Evolutionary conservation across 2,329 filamentous ascomycete species (phyloP), one percentile per base, ranked within the genome.

Genomic region (Scedosporium aurantiacum): DNA sequence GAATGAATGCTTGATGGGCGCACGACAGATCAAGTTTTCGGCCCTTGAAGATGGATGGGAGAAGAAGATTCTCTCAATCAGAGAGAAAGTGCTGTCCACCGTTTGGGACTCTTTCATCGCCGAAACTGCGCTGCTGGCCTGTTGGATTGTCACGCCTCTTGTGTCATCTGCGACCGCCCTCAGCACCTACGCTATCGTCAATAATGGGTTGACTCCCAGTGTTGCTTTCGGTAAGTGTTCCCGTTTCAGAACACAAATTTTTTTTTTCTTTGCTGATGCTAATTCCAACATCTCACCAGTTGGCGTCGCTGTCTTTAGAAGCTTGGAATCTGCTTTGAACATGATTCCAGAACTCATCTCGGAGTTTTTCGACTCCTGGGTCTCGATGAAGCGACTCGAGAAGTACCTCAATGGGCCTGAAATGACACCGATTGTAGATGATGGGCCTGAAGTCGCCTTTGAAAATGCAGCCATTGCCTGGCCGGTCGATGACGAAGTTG

Each of bases 21-120:
- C 93, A 65, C 83, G 89, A 1, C 90, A 94, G 71, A 90, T 94
- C 74, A 94, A 94, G 68, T 91, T 93, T 66, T 88, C 88, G 0
- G 89, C 89, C 1, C 73, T 91, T 1, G 90, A 93, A 70, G 74
- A 77, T 21, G 83, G 89, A 66, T 93, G 90, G 89, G 84, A 91
- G 70, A 77, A 79, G 16, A 88, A 86, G 63, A 89, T 94, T 50
- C 64, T 69, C 72, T 79, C 64, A 71, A 80, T 64, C 82, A 79
- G 90, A 67, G 81, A 85, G 52, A 81, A 79, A 56, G 90, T 93
- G 69, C 78, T 93, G 8, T 72, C 74, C 4, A 83, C 82, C 23
- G 79, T 90, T 41, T 89, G 87, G 83, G 78, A 76, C 45, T 81
- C 85, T 1, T 91, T 90, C 67, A 68, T 80, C 56, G 81, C 79